Base-by-base conservation (phyloP, 2,329 filamentous ascomycete species). In the Stachybotrys echinatus region DNA sequence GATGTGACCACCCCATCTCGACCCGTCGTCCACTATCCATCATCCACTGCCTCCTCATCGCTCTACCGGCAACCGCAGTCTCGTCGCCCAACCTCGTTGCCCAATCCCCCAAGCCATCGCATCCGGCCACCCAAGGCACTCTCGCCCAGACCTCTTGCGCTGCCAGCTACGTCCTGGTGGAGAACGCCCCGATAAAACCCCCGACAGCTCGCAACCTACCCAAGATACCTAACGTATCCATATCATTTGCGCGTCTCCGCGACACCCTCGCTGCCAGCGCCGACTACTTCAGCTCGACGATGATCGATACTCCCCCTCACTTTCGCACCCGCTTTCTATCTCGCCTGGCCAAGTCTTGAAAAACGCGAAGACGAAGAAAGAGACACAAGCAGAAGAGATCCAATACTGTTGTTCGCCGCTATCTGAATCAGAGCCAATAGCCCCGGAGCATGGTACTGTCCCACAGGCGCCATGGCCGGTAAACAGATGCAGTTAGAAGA, bases 401-500 rank as follows among this genome's bases (percentile, higher is more conserved):
- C n/a, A n/a, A n/a, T n/a, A n/a, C n/a, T n/a, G n/a, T n/a, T n/a
- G n/a, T n/a, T n/a, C n/a, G n/a, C n/a, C n/a, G 45, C 45, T 40
- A 37, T 49, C 21, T n/a, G 10, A 8, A 40, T 40, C 38, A n/a
- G 17, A 12, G 12, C 19, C 5, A 40, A 49, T 45, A 49, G 40
- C 39, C 19, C 38, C 48, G 50, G 60, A 62, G 62, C 55, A 68
- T 66, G 65, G 61, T 53, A 52, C 54, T 56, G 52, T 55, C 50
- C 51, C 54, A 52, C 71, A 67, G 72, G 67, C 79, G 83, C 66
- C 65, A 92, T 92, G 88, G 76, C 82, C 74, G 78, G 82, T 75
- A 74, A 76, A 76, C 89, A 87, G 70, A 90, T 94, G 88, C 84
- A 84, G 72, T 77, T 96, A 76, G 87, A 91, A 81, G 90, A 96